Conservation (phyloP, 2,329 filamentous ascomycete genomes). For the Penicillium sp. region DNA sequence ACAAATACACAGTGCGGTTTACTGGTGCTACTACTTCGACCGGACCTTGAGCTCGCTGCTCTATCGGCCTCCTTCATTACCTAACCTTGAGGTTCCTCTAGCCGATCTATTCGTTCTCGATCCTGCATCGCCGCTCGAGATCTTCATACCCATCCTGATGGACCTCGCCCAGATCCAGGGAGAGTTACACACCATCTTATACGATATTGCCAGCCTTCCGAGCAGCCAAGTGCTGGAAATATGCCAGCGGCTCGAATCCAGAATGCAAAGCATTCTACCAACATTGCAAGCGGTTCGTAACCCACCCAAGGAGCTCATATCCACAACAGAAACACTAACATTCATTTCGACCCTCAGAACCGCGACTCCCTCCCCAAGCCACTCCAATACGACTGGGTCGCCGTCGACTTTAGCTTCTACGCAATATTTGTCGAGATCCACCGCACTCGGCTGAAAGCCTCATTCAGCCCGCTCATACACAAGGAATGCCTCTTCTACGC, state of each 20-base stretch:
- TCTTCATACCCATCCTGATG: constrained; percentile 14
- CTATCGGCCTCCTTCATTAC: constrained; percentile 27
- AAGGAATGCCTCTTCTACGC: constrained; percentile 30
- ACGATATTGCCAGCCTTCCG: background rate
- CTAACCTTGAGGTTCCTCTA: constrained; percentile 12
- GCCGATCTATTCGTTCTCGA: constrained; percentile 8
- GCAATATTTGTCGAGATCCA: constrained; percentile 33
- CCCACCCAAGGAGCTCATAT: background rate
- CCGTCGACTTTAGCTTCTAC: constrained; percentile 31
- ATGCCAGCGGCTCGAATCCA: constrained; percentile 23
- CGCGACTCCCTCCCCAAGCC: constrained; percentile 17
- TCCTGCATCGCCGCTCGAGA: constrained; percentile 14
- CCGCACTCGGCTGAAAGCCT: constrained; percentile 28
- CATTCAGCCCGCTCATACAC: constrained; percentile 27
- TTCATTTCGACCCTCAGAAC: constrained; percentile 7
- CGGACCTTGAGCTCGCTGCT: constrained; percentile 33
- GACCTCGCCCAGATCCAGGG: constrained; percentile 24
- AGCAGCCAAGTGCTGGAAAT: constrained; percentile 5
- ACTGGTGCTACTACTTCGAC: constrained; percentile 37
- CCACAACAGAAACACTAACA: too few relatives aligned
- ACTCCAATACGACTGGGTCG: constrained; percentile 26
- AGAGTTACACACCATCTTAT: constrained; percentile 3
- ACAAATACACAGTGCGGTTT: constrained; percentile 27
- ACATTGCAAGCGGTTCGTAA: constrained; percentile 25
- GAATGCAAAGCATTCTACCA: constrained; percentile 26